Evolutionary conservation across 169 alveolate genomes (phyloP).

Genomic region (Cryptosporidium ubiquitum): DNA sequence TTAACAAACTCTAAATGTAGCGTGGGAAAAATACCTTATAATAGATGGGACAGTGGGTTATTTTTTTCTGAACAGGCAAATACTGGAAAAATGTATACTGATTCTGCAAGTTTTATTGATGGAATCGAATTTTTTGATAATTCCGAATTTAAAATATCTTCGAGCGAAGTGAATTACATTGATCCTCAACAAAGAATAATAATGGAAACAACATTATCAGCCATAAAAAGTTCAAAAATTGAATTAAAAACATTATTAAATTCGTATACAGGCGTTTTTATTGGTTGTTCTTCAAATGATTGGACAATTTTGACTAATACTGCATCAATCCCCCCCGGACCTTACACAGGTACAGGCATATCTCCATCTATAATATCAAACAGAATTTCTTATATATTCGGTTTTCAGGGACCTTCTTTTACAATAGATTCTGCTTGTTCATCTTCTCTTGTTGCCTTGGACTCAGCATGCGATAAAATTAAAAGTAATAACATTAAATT

Average conservation of each 20-base stretch:
- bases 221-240: conserved; percentile 29
- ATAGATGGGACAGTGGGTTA: conserved; percentile 60
- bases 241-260: neutral
- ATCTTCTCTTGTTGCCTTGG: conserved; percentile 80
- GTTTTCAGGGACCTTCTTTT: conserved; percentile 79
- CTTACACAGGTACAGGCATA: conserved; percentile 78
- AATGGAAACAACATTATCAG: conserved; percentile 60
- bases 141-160: conserved; percentile 52
- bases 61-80: neutral
- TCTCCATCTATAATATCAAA: conserved; percentile 78
- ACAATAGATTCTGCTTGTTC: conserved; percentile 82
- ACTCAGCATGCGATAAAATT: conserved; percentile 74
- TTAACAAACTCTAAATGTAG: neutral
- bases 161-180: conserved; percentile 77
- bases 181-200: conserved; percentile 84
- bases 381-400: conserved; percentile 77
- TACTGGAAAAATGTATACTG: conserved; percentile 40
- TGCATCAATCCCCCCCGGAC: conserved; percentile 75
- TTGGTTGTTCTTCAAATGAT: conserved; percentile 76
- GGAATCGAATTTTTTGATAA: conserved; percentile 74
- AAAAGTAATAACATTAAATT: conserved; percentile 2
- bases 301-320: conserved; percentile 75
- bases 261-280: conserved; percentile 76
- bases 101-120: conserved; percentile 36
- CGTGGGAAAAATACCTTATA: conserved; percentile 51